These are phyloP conservation scores for Crotalaria pallida DNA, from an alignment of 306 rosid genomes.

Conservation along the genomic window DNA sequence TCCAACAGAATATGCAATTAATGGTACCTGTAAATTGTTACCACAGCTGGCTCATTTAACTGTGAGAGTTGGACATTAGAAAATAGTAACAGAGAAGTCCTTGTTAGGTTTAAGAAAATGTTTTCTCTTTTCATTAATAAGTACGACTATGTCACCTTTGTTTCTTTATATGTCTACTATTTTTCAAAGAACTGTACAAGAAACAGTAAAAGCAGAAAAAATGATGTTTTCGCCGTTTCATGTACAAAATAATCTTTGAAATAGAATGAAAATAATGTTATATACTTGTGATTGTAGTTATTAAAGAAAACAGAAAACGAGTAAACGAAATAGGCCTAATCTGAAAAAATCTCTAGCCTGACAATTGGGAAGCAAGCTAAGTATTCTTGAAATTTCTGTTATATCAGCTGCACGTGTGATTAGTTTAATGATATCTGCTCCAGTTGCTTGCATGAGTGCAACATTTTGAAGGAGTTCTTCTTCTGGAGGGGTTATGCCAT, in stretches of 20 bases:
- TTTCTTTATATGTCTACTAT: no score
- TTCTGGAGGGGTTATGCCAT: conserved; percentile 29
- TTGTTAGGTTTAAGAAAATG: no score
- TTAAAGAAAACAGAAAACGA: no score
- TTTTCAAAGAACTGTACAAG: no score
- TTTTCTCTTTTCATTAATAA: no score
- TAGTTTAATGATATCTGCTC: conserved; percentile 38
- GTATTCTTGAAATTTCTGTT: conserved; percentile 33
- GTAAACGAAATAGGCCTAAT: no score
- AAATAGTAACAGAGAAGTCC: neutral
- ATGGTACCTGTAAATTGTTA: conserved; percentile 29
- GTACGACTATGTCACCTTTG: no score
- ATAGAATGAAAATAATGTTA: no score
- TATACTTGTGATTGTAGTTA: no score
- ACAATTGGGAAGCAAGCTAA: conserved; percentile 26
- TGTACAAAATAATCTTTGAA: no score
- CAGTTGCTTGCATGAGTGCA: conserved; percentile 28
- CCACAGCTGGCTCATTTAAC: neutral
- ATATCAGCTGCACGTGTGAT: conserved; percentile 36
- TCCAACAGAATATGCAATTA: conserved; percentile 42
- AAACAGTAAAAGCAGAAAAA: no score
- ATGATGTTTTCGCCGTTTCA: no score
- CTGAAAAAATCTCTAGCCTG: conserved; percentile 21
- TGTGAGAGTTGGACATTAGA: neutral
- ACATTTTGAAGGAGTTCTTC: conserved; percentile 26